phyloP scores from a whole-genome alignment of 768 basidiomycete species.

The Amanita jacksonii region DNA sequence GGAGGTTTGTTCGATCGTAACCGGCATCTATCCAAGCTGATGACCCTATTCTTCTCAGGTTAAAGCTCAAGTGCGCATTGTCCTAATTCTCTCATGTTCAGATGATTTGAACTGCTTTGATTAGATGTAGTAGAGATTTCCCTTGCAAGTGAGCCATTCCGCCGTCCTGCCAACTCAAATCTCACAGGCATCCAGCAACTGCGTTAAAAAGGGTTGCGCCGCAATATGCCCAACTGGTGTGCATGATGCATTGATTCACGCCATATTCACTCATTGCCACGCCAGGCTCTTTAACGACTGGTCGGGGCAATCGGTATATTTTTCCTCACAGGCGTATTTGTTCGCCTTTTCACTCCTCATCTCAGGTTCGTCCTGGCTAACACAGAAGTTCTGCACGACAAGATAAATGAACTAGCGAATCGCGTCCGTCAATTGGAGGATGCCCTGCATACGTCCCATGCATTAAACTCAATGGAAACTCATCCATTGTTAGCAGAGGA shows the following conservation, averaged over 20 bases:
- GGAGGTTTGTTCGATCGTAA: conserved; percentile 35
- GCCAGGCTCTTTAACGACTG: conserved; percentile 59
- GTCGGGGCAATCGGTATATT: conserved; percentile 58
- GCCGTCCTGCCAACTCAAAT: conserved; percentile 4
- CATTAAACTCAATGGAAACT: conserved; percentile 32
- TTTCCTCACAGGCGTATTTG: neutral
- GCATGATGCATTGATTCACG: no score
- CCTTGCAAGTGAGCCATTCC: conserved; percentile 43
- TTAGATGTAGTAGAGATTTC: conserved; percentile 55
- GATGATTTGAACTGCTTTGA: neutral
- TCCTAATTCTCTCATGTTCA: conserved; percentile 11
- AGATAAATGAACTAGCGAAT: conserved; percentile 48
- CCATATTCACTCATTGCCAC: no score
- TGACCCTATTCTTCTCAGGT: conserved; percentile 24
- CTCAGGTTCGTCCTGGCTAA: conserved; percentile 61
- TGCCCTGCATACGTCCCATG: conserved; percentile 46
- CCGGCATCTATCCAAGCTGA: conserved; percentile 3
- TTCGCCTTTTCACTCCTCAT: conserved; percentile 1
- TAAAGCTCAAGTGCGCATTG: conserved; percentile 53
- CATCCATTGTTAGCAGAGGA: conserved; percentile 57
- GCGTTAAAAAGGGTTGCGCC: conserved; percentile 47
- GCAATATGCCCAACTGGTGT: conserved; percentile 61
- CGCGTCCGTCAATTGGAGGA: conserved; percentile 65
- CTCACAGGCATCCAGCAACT: conserved; percentile 27
- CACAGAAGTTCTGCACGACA: conserved; percentile 60